phyloP scores from a whole-genome alignment of 441 rosid genomes.

The Populus trichocarpa region DNA sequence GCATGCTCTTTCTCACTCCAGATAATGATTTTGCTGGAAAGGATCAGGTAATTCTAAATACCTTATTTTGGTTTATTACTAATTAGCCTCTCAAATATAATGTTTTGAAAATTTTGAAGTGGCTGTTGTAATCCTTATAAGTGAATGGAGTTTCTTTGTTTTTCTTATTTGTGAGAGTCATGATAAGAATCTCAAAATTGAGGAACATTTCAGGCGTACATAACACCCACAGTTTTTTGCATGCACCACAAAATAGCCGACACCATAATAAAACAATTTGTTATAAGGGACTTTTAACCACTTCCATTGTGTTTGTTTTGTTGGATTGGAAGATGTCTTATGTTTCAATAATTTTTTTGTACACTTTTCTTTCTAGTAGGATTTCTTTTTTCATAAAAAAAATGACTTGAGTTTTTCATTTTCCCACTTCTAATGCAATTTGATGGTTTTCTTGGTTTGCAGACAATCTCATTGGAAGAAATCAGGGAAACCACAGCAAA shows the following conservation, averaged over 20 bases:
- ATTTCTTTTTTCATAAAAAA: background rate
- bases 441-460: conserved; percentile 26
- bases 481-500: conserved; percentile 59
- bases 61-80: background rate
- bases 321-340: background rate
- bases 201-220: background rate
- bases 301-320: background rate
- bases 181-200: background rate
- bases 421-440: background rate
- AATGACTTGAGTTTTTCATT: background rate
- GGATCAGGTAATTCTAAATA: conserved; percentile 57
- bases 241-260: background rate
- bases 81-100: background rate
- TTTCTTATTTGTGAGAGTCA: background rate
- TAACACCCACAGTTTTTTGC: background rate
- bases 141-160: background rate
- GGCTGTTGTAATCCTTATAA: background rate
- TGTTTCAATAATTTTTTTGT: background rate
- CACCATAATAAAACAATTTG: background rate
- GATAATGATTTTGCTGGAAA: conserved; percentile 91
- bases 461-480: conserved; percentile 61
- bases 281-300: background rate
- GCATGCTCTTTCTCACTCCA: conserved; percentile 94
- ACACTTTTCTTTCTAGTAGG: no score
- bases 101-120: background rate